Evolutionary conservation across 2,329 filamentous ascomycete genomes (phyloP).

Genomic region (Cladosporium phlei): DNA sequence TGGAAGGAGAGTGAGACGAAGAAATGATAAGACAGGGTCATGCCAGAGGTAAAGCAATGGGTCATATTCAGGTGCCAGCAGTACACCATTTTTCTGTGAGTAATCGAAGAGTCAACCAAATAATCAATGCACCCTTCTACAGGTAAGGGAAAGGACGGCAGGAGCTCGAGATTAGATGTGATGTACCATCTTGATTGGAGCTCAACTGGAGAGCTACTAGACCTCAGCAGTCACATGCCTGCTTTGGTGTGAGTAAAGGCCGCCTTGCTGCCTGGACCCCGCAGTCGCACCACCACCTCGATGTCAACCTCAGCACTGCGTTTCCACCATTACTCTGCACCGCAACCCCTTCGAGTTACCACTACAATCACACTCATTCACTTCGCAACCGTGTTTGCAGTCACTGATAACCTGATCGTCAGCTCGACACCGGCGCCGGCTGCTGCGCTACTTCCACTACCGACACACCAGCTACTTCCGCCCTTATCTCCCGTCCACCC

Average conservation of each 20-base stretch:
- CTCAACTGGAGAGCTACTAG: not conserved
- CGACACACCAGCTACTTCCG: not conserved
- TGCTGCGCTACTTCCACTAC: not conserved
- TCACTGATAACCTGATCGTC: too few relatives aligned
- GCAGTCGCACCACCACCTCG: too few relatives aligned
- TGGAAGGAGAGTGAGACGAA: too few relatives aligned
- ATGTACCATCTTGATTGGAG: too few relatives aligned
- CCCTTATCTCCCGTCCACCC: not conserved
- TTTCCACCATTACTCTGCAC: not conserved
- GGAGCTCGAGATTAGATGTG: too few relatives aligned
- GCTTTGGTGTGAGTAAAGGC: not conserved
- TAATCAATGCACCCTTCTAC: too few relatives aligned
- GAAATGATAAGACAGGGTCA: too few relatives aligned
- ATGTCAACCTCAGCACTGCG: not conserved
- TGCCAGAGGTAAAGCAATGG: too few relatives aligned
- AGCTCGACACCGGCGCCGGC: not conserved
- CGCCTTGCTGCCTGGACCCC: slow-evolving; percentile 3
- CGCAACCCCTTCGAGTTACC: not conserved
- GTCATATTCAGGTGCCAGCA: too few relatives aligned
- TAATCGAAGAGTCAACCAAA: too few relatives aligned
- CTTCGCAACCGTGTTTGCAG: not conserved
- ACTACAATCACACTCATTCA: not conserved
- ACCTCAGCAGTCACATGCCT: not conserved
- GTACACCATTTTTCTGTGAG: too few relatives aligned
- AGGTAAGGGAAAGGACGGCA: too few relatives aligned